Evolutionary conservation across 1,284 basidiomycete species (phyloP).

Genomic region (Omphalotus olearius): DNA sequence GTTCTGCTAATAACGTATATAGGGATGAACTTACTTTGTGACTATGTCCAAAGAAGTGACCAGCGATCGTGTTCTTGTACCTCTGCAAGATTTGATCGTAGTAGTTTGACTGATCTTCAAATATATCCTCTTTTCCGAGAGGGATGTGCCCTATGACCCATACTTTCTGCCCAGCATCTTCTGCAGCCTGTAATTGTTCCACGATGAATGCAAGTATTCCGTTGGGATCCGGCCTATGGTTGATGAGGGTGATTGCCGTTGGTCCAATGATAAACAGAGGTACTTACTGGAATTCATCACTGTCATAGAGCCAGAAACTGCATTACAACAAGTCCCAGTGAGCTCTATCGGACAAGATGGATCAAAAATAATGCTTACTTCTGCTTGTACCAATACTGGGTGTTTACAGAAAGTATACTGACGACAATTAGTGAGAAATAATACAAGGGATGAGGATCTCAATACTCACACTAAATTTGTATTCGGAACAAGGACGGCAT

Average conservation of each 20-base stretch:
- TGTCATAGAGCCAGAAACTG: slow-evolving; percentile 52
- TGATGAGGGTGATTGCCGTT: not conserved
- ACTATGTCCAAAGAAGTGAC: slow-evolving; percentile 45
- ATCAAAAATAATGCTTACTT: slow-evolving; percentile 30
- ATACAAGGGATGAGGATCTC: not conserved
- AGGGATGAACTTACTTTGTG: slow-evolving; percentile 23
- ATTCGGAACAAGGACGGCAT: slow-evolving; percentile 37
- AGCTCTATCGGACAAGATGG: not conserved
- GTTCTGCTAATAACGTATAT: not conserved
- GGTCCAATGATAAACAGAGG: not conserved
- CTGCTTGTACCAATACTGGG: slow-evolving; percentile 53
- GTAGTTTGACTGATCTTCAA: slow-evolving; percentile 47
- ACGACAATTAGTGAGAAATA: not conserved
- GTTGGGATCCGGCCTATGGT: slow-evolving; percentile 36
- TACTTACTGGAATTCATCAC: slow-evolving; percentile 36
- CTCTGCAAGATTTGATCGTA: slow-evolving; percentile 55
- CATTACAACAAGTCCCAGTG: not conserved
- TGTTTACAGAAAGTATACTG: slow-evolving; percentile 54
- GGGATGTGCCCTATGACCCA: slow-evolving; percentile 54
- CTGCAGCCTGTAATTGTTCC: slow-evolving; percentile 48
- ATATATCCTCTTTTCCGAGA: slow-evolving; percentile 41
- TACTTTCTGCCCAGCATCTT: slow-evolving; percentile 46
- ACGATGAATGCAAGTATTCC: slow-evolving; percentile 39
- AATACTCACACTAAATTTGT: slow-evolving; percentile 36
- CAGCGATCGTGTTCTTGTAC: slow-evolving; percentile 54